A percentile compares a stretch with the other conserved stretches of the same genome.
Evolutionary conservation across 2,329 filamentous ascomycete species (phyloP).

Genomic region (Penicillium freii): DNA sequence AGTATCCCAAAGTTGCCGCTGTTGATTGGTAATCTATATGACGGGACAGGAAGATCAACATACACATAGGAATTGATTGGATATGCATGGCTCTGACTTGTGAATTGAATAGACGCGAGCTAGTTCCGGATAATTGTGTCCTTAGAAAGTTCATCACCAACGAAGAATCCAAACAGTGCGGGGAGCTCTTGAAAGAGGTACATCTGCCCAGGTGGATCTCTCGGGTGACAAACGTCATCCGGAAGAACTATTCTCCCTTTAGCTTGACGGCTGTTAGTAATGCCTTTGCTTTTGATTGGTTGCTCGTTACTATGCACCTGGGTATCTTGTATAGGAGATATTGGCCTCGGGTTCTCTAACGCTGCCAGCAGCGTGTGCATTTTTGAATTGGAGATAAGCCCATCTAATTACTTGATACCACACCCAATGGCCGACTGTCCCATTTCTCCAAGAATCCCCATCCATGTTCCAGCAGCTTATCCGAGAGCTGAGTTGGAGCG

Average conservation of each 20-base stretch:
- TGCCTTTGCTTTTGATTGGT: conserved; percentile 11
- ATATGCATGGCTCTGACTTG: conserved; percentile 48
- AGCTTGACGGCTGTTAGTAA: conserved; percentile 8
- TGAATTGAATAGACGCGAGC: conserved; percentile 7
- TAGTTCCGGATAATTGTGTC: conserved; percentile 18
- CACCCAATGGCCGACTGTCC: conserved; percentile 36
- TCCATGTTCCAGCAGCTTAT: conserved; percentile 27
- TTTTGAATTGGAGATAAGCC: not conserved
- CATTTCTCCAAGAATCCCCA: conserved; percentile 32
- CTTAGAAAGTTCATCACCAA: conserved; percentile 33
- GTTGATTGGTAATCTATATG: conserved; percentile 4
- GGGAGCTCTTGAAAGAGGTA: conserved; percentile 10
- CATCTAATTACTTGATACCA: conserved; percentile 22
- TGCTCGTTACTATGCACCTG: not conserved
- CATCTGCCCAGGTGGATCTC: not conserved
- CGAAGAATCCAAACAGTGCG: conserved; percentile 12
- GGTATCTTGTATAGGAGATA: too few species aligned
- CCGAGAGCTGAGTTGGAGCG: conserved; percentile 13
- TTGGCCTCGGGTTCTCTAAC: not conserved
- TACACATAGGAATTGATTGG: conserved; percentile 55
- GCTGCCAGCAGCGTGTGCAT: conserved; percentile 24
- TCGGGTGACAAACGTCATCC: conserved; percentile 22
- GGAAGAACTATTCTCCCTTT: conserved; percentile 11
- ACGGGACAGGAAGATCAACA: conserved; percentile 18
- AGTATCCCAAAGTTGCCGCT: not conserved